Evolutionary conservation across 139 green algal genomes (phyloP).

Genomic region (Chlamydomonas applanata): DNA sequence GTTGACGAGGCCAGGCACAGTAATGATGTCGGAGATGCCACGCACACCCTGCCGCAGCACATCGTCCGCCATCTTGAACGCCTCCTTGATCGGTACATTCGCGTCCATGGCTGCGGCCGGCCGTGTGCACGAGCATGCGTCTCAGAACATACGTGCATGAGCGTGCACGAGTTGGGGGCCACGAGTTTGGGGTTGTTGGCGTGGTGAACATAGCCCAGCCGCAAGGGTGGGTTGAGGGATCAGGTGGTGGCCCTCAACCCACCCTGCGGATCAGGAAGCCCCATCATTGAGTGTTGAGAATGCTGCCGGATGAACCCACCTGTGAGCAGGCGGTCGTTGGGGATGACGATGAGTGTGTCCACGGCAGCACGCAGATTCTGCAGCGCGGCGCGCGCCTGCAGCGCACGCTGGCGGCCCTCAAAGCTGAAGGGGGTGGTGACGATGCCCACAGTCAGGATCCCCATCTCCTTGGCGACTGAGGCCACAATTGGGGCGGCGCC

Average conservation of each 20-base stretch:
- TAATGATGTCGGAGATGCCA: conserved; percentile 97
- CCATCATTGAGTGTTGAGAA: neutral
- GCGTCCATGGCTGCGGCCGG: conserved; percentile 63
- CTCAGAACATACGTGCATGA: neutral
- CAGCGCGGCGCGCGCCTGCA: conserved; percentile 78
- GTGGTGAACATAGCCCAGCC: too few species aligned
- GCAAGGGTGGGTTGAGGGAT: too few species aligned
- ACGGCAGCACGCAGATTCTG: conserved; percentile 71
- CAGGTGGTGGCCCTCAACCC: too few species aligned
- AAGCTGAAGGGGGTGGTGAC: conserved; percentile 97
- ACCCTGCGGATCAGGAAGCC: neutral
- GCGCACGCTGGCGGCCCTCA: conserved; percentile 81
- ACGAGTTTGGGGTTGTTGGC: too few species aligned
- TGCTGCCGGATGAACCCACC: conserved; percentile 18
- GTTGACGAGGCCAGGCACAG: conserved; percentile 91
- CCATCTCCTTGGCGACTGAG: conserved; percentile 75
- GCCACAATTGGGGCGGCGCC: conserved; percentile 93
- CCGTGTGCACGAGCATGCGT: neutral
- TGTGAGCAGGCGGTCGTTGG: conserved; percentile 89
- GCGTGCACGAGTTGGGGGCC: neutral
- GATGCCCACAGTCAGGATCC: conserved; percentile 95
- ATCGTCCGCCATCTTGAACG: conserved; percentile 91
- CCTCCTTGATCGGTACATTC: conserved; percentile 79
- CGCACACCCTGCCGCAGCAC: conserved; percentile 87
- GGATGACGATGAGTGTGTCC: conserved; percentile 97